Evolutionary conservation across 2,329 filamentous ascomycete genomes (phyloP), one percentile per base, ranked within the genome.

Genomic region (Aspergillus viridinutans): DNA sequence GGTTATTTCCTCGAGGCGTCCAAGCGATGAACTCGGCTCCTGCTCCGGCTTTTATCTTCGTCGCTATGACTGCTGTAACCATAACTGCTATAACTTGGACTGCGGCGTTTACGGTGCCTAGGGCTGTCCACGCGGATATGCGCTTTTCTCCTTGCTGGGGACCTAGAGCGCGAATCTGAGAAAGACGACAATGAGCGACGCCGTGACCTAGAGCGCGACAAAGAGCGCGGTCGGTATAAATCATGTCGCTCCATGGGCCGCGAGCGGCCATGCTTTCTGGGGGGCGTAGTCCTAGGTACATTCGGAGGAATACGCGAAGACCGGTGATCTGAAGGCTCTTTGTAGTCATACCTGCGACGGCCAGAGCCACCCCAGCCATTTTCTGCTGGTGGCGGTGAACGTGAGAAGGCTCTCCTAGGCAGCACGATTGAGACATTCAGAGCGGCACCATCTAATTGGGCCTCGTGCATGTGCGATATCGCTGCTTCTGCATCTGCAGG

Each of bases 391-490:
- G 90, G 90, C 17, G 92, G 92, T 49, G 89, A 85, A 20, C 85
- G 86, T 6, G 90, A 92, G 68, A 96, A 90, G 65, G 91, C 90
- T 67, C 89, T 86, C 51, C 89, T 85, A 0, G 91, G 91, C 38
- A 96, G 80, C 26, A 96, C 90, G 63, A 97, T 94, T 48, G 90
- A 94, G 50, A 97, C 92, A 68, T 88, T 89, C 68, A 97, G 87
- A 42, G 86, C 81, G 23, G 87, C 85, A 52, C 92, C 92, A 73
- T 97, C 92, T 28, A 96, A 78, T 69, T 96, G 90, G n/a, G 90
- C 91, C 77, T 99, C 94, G 74, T 99, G 94, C 94, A 99, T 97
- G 72, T 96, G 90, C 20, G 92, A 86, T 65, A 97, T 95, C 28
- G 94, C 94, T 14, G 86, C 81, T 75, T 97, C 91, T 25, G 94